These are phyloP conservation scores for Colletotrichum aenigma DNA, from an alignment of 2,329 filamentous ascomycete species.

Conservation along the genomic window DNA sequence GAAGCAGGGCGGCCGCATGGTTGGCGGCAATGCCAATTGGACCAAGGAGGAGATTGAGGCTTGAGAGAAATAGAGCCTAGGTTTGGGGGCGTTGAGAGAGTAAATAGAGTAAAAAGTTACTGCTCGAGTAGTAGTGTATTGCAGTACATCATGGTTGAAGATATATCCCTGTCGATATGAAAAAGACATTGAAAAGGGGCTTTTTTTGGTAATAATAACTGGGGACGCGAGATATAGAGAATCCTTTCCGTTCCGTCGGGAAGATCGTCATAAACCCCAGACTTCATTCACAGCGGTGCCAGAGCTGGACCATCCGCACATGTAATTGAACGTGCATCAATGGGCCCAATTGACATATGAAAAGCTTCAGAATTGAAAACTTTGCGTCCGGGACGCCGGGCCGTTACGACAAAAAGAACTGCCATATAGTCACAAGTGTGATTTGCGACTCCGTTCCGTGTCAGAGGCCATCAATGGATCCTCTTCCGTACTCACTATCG, in stretches of 20 bases:
- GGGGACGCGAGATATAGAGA: neutral
- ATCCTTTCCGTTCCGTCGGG: neutral
- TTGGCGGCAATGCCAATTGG: constrained; percentile 61
- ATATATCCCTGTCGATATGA: neutral
- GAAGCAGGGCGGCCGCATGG: constrained; percentile 72
- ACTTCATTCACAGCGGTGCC: neutral
- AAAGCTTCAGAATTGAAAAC: constrained; percentile 20
- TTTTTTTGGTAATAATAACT: neutral
- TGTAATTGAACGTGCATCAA: neutral
- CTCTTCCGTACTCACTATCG: neutral
- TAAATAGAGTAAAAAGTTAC: neutral
- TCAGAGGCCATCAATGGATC: neutral
- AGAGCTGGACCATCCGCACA: neutral
- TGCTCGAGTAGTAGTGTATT: neutral
- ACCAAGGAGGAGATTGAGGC: constrained; percentile 73
- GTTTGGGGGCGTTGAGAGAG: neutral
- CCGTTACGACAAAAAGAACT: constrained; percentile 16
- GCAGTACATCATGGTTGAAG: neutral
- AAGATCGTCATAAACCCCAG: neutral
- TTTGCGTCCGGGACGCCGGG: constrained; percentile 17
- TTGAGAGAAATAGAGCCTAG: constrained; percentile 34
- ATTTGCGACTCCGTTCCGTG: constrained; percentile 11
- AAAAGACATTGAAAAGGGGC: neutral
- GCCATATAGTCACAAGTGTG: constrained; percentile 19
- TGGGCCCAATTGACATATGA: constrained; percentile 9